Evolutionary conservation across 148 eudicot genomes (phyloP).

Genomic region (Rhododendron molle): DNA sequence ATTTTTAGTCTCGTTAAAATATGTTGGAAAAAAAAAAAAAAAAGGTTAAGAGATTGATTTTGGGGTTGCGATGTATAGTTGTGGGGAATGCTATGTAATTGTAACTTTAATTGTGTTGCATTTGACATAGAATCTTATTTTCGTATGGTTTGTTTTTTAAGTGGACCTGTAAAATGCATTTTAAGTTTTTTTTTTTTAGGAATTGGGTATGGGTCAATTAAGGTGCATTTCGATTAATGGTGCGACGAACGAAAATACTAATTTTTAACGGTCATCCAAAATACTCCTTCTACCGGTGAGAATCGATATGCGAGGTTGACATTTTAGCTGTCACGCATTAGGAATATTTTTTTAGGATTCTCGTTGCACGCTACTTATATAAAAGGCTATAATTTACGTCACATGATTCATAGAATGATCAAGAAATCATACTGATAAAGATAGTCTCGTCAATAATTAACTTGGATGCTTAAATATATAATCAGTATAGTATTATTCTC

Average conservation of each 20-base stretch:
- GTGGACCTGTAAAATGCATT: background rate
- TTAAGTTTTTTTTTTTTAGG: too few species aligned
- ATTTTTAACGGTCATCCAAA: background rate
- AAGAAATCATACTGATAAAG: background rate
- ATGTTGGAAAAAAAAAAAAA: too few species aligned
- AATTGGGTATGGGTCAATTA: background rate
- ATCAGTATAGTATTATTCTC: background rate
- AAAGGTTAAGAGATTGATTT: too few species aligned
- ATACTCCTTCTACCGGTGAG: background rate
- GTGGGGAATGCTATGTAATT: too few species aligned
- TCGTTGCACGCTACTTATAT: background rate
- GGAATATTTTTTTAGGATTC: background rate
- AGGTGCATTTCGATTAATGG: too few species aligned
- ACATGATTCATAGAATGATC: background rate
- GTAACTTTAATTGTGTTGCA: too few species aligned
- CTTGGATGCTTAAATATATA: background rate
- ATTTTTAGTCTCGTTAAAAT: too few species aligned
- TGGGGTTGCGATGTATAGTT: too few species aligned
- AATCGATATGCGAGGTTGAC: background rate
- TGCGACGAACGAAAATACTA: too few species aligned
- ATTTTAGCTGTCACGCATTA: background rate
- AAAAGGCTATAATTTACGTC: background rate
- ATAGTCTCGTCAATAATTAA: background rate
- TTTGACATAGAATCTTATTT: too few species aligned
- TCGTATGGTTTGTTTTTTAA: background rate